Evolutionary conservation across 768 basidiomycete genomes (phyloP), one percentile per base, ranked within the genome.

Genomic region (Russula earlei): DNA sequence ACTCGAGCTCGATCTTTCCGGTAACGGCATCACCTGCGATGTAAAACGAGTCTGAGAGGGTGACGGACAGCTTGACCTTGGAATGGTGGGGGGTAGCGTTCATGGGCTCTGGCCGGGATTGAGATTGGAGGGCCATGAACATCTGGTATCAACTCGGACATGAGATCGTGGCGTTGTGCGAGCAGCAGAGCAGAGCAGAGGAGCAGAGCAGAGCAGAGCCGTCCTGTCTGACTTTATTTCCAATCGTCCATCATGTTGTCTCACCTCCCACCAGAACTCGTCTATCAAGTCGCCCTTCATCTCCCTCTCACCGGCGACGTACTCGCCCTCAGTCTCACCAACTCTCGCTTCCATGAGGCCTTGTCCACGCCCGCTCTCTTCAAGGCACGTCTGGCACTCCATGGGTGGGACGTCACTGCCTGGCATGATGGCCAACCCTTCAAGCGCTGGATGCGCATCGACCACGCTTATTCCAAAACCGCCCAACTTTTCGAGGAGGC

Each of bases 1-100:
- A 86, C 68, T 91, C 88, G 65, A 91, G 75, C 66, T 88, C 81
- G 77, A 91, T 76, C 71, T 84, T 88, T 11, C 89, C 89, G 6
- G 81, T 73, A 33, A 90, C 75, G 60, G 76, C 70, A 36, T 73
- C 71, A 0, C 89, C 89, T 1, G 88, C 83, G 49, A 87, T 77
- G 63, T 79, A 86, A 27, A 76, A 72, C 2, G 77, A 67, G 60
- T 85, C 78, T 1, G 79, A 76, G 7, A 88, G 72, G 7, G 73
- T 75, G 19, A 86, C 66, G 12, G 83, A 75, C 15, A 87, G 77
- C 67, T 79, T 87, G 67, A 91, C 79, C 70, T 89, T 91, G 25
- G 87, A 73, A 67, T 91, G 89, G 66, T 84, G 74, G 0, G 83
- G 76, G n/a, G 82, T 80, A 29, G 85, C 83, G 70, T 91, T 91